Percentiles rank a stretch among this genome's conserved stretches.
Conservation (phyloP, 768 basidiomycete species). For the Hypholoma fasciculare region DNA sequence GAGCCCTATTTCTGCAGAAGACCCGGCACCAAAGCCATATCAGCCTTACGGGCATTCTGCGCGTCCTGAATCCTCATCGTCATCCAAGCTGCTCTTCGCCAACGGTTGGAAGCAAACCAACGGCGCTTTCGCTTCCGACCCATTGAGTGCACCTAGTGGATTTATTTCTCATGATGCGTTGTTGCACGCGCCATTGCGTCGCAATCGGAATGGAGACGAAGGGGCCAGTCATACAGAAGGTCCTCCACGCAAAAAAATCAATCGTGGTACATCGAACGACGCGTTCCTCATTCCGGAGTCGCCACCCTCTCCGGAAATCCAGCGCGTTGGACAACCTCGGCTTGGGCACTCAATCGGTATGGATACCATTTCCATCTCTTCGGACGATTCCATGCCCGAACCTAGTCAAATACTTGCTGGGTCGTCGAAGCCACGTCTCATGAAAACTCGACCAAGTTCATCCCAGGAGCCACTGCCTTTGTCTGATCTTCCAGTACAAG, state of each 20-base stretch:
- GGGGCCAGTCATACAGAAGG: slow-evolving; percentile 53
- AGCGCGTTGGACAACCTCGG: slow-evolving; percentile 52
- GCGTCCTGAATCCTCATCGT: slow-evolving; percentile 42
- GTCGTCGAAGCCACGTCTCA: slow-evolving; percentile 53
- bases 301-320: slow-evolving; percentile 62
- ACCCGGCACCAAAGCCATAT: slow-evolving; percentile 36
- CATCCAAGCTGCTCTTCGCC: slow-evolving; percentile 36
- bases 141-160: slow-evolving; percentile 59
- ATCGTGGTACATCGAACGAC: slow-evolving; percentile 48
- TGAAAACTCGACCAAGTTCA: slow-evolving; percentile 44
- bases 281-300: slow-evolving; percentile 39
- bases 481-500: slow-evolving; percentile 27
- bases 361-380: slow-evolving; percentile 55
- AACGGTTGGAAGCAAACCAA: slow-evolving; percentile 37
- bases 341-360: slow-evolving; percentile 33
- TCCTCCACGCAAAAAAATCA: slow-evolving; percentile 71
- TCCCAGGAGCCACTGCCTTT: slow-evolving; percentile 27
- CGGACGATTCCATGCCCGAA: slow-evolving; percentile 69
- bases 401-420: slow-evolving; percentile 38
- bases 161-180: slow-evolving; percentile 45
- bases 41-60: slow-evolving; percentile 36
- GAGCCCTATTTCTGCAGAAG: slow-evolving; percentile 54
- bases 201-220: slow-evolving; percentile 37
- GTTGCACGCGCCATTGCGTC: slow-evolving; percentile 56
- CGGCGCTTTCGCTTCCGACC: slow-evolving; percentile 41